Percentiles rank a stretch among this genome's conserved stretches.
phyloP scores from a whole-genome alignment of 441 rosid species.

The Capsella rubella region DNA sequence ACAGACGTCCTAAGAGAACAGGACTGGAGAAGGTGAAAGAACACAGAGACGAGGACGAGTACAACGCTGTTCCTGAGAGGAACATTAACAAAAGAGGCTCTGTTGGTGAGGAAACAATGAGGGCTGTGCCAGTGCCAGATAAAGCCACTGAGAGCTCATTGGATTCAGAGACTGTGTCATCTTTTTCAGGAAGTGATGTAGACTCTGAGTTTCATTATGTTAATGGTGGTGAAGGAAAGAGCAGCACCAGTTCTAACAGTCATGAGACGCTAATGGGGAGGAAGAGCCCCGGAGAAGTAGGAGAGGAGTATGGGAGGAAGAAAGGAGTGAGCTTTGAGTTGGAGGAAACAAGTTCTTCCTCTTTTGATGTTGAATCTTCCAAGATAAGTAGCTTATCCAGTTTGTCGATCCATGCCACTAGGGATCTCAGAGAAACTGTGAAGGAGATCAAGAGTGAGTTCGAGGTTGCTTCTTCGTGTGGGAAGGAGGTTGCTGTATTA shows the following conservation, averaged over 20 bases:
- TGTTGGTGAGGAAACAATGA: constrained; percentile 70
- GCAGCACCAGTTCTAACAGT: constrained; percentile 50
- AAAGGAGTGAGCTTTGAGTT: constrained; percentile 89
- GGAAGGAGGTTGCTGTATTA: constrained; percentile 86
- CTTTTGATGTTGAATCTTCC: constrained; percentile 68
- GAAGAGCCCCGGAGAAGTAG: constrained; percentile 52
- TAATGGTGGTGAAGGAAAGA: constrained; percentile 47
- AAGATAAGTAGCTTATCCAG: constrained; percentile 65
- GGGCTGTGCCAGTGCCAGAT: constrained; percentile 46
- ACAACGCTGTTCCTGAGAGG: constrained; percentile 42
- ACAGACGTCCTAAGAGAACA: constrained; percentile 53
- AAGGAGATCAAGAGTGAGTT: constrained; percentile 88
- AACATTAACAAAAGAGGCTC: constrained; percentile 42
- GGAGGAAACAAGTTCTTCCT: constrained; percentile 57
- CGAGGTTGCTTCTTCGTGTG: constrained; percentile 76
- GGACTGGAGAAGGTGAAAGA: constrained; percentile 48
- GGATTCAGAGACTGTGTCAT: constrained; percentile 43
- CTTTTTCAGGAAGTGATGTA: constrained; percentile 49
- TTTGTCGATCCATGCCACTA: constrained; percentile 73
- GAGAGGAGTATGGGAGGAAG: constrained; percentile 55
- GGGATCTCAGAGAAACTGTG: constrained; percentile 87
- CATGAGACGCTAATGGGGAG: constrained; percentile 47
- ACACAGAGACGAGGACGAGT: constrained; percentile 34
- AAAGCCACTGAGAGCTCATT: constrained; percentile 40
- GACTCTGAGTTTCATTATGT: constrained; percentile 50